Evolutionary conservation across 2,329 filamentous ascomycete genomes (phyloP), one percentile per base, ranked within the genome.

Genomic region (Hymenoscyphus fructigenus): DNA sequence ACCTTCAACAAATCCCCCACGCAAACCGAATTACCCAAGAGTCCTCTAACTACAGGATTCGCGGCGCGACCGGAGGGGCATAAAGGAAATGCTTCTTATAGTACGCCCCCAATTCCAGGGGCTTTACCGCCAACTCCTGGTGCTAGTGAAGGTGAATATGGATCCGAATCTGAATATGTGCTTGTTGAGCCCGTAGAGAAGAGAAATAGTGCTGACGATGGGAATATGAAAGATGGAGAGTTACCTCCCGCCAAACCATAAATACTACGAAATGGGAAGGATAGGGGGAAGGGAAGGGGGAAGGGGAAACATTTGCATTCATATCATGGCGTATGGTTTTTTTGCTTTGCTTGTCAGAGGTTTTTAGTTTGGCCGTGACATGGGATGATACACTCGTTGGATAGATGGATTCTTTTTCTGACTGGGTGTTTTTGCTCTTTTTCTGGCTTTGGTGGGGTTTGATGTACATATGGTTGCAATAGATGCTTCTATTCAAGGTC

Each of bases 71-170:
- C 50, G 57, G 64, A 58, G 60, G 9, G 3, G n/a, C 53, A 62
- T 60, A 60, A 65, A 17, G 47, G 61, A 41, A 59, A 64, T 57
- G 44, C 36, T 4, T 23, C 62, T 23, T 60, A 63, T 28, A 62
- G 56, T 23, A 63, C 29, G 9, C 64, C 66, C 20, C 66, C 67
- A 2, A 70, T 73, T 63, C 71, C 72, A 66, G 74, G 74, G 55
- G 70, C 66, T 53, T 60, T 75, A 14, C 74, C 75, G 60, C 75
- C 75, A 1, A 76, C 75, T 32, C 75, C 75, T 44, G 72, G 74
- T 65, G 70, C 74, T 60, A 76, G 75, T 65, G 75, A 76, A 74
- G 74, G 75, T 75, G 71, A 74, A 70, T 69, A 62, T 56, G 58
- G 60, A 66, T 68, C 67, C 63, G 69, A 71, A 20, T 61, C 69